Base-by-base conservation (phyloP, 1,284 basidiomycete genomes). In the Fereydounia khargensis region DNA sequence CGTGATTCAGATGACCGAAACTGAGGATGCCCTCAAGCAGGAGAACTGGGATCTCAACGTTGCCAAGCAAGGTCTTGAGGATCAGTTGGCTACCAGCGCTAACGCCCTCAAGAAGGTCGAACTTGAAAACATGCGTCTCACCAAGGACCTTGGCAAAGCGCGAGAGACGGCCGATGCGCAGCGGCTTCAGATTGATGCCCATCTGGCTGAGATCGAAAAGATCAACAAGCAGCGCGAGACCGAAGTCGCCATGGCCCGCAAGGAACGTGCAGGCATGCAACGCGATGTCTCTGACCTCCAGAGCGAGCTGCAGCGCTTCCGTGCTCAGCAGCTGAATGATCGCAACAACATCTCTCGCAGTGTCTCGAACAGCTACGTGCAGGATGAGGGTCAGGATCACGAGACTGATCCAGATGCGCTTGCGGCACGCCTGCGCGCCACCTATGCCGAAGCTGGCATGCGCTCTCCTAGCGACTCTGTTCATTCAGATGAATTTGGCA, bases 31-130 rank as follows among this genome's bases (percentile, higher is more conserved):
- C 51, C 92, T 86, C 83, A 92, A 91, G 79, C 91, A 96, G 77
- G 91, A 94, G 79, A 96, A 95, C 76, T 97, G 94, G 94, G 92
- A 96, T 73, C 85, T 97, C 57, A 91, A 97, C 79, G 89, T 96
- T 36, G 83, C 83, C 18, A 81, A 91, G 22, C 92, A 98, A 76
- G 91, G 96, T 57, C 81, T 94, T 19, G 85, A 86, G 31, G 79
- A 84, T 0, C 83, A 88, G 62, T 80, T 88, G 30, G 74, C 81
- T 30, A 85, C 88, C 40, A 81, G 85, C 1, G 86, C 88, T 55
- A 77, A 82, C 7, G 80, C 83, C 19, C 78, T 82, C 10, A 82
- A 83, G 59, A 86, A 88, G 46, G 80, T 88, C 14, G 89, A 94
- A 69, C 79, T 82, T 30, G 94, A 97, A 65, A 85, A 87, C 56